Conservation (phyloP, 805 yeast species). For the Wickerhamiella allomyrinae region DNA sequence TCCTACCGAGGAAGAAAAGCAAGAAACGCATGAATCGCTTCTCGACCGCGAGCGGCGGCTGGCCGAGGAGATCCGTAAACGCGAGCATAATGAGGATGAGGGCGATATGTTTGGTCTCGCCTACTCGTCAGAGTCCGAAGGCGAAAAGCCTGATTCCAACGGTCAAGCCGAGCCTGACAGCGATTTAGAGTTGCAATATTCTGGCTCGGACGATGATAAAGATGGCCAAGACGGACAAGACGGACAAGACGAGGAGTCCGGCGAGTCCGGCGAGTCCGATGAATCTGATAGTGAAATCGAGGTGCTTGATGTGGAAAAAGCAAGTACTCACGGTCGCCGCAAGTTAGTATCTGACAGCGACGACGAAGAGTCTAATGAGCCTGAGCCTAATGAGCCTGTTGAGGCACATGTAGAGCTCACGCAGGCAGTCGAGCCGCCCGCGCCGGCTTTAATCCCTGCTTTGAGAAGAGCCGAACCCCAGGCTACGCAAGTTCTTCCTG, state of each 20-base stretch:
- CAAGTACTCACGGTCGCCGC: neutral
- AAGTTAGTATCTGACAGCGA: neutral
- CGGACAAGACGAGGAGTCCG: no score
- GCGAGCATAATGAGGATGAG: neutral
- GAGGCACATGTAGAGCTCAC: neutral
- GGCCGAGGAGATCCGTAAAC: constrained; percentile 8
- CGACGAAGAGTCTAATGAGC: neutral
- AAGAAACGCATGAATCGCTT: constrained; percentile 6
- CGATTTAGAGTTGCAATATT: no score
- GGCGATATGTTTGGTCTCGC: neutral
- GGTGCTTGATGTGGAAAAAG: neutral
- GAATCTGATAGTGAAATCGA: neutral
- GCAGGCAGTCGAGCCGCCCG: neutral
- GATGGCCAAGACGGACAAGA: no score
- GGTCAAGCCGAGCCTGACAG: neutral
- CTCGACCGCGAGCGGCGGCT: constrained; percentile 11
- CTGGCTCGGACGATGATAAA: no score
- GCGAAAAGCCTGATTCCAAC: neutral
- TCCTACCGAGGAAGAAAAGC: constrained; percentile 6
- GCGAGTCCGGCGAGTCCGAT: no score
- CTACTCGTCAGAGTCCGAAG: neutral
- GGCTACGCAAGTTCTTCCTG: neutral
- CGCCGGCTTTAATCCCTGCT: neutral
- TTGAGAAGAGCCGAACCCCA: neutral
- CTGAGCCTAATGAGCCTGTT: neutral